Base-by-base conservation (phyloP, 2,329 filamentous ascomycete genomes). In the Exophiala mesophila region DNA sequence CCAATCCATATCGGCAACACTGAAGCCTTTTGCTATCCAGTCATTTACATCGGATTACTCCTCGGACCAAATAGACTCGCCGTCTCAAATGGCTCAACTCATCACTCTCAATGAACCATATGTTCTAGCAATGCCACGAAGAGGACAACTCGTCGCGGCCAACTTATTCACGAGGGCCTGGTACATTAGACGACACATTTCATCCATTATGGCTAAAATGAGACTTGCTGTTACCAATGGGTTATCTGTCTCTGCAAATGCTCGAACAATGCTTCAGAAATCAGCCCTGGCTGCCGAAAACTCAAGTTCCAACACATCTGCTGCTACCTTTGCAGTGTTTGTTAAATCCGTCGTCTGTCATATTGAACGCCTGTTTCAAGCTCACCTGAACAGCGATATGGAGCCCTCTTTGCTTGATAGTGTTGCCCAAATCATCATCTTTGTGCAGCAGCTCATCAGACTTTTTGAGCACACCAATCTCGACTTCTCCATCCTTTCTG, bases 401-500 rank as follows among this genome's bases (percentile, higher is more conserved):
- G 24, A 38, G 19, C 9, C 13, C 12, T 23, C 24, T 20, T 13
- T 45, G 18, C 7, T 49, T 9, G 41, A 39, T 4, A 44, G 35
- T n/a, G 15, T 39, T n/a, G 44, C 41, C 16, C 39, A 59, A 8
- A 55, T 71, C 3, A 56, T 68, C 17, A 55, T 54, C 13, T 66
- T 76, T 41, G 74, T 73, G 55, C 68, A 66, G 59, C 71, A 76
- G 47, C 61, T 78, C 21, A 62, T 72, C 29, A 49, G 58, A 29
- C 57, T 74, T 23, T 63, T 67, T 12, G 56, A 65, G 35, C 58
- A 59, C 7, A 55, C 55, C 4, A 59, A 63, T 17, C 66, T 79
- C 31, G 71, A 79, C 44, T 68, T 74, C 33, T 72, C 72, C 6
- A 62, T 68, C 7, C 76, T 78, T 48, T 71, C 77, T 47, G 71